Conservation (phyloP, 371 early-diverging fungal species). For the Coemansia sp. region DNA sequence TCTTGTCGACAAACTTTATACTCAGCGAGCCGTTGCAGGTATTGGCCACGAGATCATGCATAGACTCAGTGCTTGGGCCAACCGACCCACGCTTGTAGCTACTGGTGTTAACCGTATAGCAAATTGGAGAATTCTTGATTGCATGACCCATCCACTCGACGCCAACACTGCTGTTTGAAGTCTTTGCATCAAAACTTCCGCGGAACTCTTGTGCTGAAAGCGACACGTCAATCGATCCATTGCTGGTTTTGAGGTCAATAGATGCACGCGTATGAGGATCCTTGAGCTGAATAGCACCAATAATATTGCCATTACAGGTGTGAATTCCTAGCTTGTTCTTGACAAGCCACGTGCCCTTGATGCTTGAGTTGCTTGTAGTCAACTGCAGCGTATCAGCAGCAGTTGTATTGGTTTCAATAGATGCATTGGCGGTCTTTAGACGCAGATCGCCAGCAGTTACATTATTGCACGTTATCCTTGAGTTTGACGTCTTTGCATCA, state of each 20-base stretch:
- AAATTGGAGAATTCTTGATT: slow-evolving; percentile 1
- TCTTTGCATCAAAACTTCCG: slow-evolving; percentile 34
- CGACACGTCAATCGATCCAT: slow-evolving; percentile 14
- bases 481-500: slow-evolving; percentile 13
- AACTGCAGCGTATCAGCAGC: slow-evolving; percentile 20
- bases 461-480: slow-evolving; percentile 14
- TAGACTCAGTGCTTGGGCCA: slow-evolving; percentile 5
- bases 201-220: slow-evolving; percentile 31
- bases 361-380: slow-evolving; percentile 23
- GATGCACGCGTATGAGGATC: slow-evolving; percentile 1
- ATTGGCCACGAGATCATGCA: slow-evolving; percentile 31
- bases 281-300: slow-evolving; percentile 20
- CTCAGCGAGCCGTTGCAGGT: slow-evolving; percentile 22
- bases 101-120: slow-evolving; percentile 24
- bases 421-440: slow-evolving; percentile 29
- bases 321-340: slow-evolving; percentile 9
- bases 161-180: slow-evolving; percentile 10
- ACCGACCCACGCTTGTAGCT: slow-evolving; percentile 28
- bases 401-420: slow-evolving; percentile 12
- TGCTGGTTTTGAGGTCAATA: slow-evolving; percentile 23
- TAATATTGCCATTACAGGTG: slow-evolving; percentile 34
- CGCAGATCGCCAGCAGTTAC: slow-evolving; percentile 10
- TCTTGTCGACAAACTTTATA: slow-evolving; percentile 9
- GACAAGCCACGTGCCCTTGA: slow-evolving; percentile 36
- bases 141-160: slow-evolving; percentile 1